Conservation (phyloP, 2,329 filamentous ascomycete genomes). For the Claviceps humidiphila region DNA sequence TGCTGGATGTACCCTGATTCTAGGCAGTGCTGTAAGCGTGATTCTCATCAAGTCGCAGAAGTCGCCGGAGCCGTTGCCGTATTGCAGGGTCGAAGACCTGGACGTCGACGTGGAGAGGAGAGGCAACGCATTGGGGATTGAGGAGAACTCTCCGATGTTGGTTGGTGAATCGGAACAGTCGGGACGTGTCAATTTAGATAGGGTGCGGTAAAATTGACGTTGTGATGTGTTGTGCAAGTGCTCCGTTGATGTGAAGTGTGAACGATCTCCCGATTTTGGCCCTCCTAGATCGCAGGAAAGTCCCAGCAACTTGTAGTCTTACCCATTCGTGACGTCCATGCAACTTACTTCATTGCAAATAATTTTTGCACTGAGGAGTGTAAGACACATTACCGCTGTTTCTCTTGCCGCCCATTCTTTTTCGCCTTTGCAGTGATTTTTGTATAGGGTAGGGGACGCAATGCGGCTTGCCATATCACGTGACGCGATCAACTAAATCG, state of each 20-base stretch:
- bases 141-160: slow-evolving; percentile 29
- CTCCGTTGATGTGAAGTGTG: no score
- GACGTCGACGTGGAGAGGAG: slow-evolving; percentile 17
- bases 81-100: slow-evolving; percentile 14
- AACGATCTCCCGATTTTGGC: no score
- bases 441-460: background rate
- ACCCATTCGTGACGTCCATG: no score
- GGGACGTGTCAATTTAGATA: slow-evolving; percentile 7
- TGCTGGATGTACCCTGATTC: slow-evolving; percentile 36
- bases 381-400: no score
- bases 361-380: no score
- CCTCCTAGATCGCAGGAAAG: no score
- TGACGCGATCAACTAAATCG: background rate
- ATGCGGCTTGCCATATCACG: background rate
- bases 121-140: slow-evolving; percentile 15
- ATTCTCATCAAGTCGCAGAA: slow-evolving; percentile 27
- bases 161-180: slow-evolving; percentile 16
- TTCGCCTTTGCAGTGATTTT: background rate
- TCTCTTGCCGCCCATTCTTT: no score
- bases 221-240: no score
- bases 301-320: no score
- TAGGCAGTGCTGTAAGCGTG: slow-evolving; percentile 39
- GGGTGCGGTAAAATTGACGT: background rate
- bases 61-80: slow-evolving; percentile 18
- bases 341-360: no score